Conservation (phyloP, 805 yeast genomes). For the Babjeviella inositovora region DNA sequence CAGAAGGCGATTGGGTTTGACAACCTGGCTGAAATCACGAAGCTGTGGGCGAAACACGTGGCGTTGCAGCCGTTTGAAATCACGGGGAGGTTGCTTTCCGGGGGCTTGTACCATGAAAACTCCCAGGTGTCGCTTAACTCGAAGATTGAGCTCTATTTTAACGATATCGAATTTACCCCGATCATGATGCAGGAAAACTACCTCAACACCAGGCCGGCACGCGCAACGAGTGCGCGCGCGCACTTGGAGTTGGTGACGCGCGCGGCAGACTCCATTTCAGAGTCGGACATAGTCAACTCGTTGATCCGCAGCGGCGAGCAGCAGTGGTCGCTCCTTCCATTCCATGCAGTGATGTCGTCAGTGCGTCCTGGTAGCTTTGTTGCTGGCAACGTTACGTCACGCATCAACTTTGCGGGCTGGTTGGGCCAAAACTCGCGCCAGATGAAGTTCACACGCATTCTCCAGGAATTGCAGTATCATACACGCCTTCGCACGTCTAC, state of each 20-base stretch:
- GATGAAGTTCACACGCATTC: conserved; percentile 58
- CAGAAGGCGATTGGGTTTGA: conserved; percentile 43
- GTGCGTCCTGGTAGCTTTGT: conserved; percentile 65
- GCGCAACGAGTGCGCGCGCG: conserved; percentile 19
- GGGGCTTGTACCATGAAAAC: conserved; percentile 36
- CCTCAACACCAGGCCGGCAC: conserved; percentile 42
- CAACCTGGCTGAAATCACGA: conserved; percentile 45
- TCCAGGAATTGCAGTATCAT: conserved; percentile 84
- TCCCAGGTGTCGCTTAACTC: conserved; percentile 51
- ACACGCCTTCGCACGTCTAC: conserved; percentile 70
- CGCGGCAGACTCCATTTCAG: conserved; percentile 83
- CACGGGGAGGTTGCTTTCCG: conserved; percentile 47
- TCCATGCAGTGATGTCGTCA: conserved; percentile 78
- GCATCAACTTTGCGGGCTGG: conserved; percentile 74
- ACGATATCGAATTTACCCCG: conserved; percentile 90
- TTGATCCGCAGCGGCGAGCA: conserved; percentile 84
- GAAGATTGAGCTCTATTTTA: conserved; percentile 78
- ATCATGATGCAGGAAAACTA: conserved; percentile 95
- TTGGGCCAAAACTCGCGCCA: conserved; percentile 81
- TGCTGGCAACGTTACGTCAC: conserved; percentile 52
- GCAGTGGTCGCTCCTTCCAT: conserved; percentile 86
- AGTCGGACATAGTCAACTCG: conserved; percentile 67
- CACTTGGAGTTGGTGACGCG: conserved; percentile 49
- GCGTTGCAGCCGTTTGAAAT: conserved; percentile 88
- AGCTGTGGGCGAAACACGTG: conserved; percentile 81